phyloP scores from a whole-genome alignment of 805 yeast genomes.

The Kodamaea leandrae region DNA sequence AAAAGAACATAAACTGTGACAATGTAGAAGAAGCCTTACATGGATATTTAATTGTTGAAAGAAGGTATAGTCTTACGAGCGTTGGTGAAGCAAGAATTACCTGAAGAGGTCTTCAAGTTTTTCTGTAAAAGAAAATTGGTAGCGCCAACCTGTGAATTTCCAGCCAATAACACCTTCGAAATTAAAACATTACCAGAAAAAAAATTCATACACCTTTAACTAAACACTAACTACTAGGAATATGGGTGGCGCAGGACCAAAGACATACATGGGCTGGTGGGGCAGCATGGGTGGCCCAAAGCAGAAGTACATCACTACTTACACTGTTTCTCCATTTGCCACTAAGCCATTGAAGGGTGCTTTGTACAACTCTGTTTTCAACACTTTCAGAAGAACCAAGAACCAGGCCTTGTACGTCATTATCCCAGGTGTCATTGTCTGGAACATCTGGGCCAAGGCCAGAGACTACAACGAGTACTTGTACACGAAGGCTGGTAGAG shows the following conservation, averaged over 20 bases:
- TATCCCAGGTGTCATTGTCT: conserved; percentile 75
- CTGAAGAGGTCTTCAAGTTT: no score
- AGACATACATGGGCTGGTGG: conserved; percentile 96
- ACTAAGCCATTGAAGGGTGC: conserved; percentile 89
- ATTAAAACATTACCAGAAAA: conserved; percentile 10
- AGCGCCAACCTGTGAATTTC: background rate
- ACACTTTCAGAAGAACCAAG: conserved; percentile 90
- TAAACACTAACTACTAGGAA: conserved; percentile 4
- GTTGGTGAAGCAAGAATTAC: no score
- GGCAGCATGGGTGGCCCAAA: conserved; percentile 84
- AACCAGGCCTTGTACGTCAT: conserved; percentile 76
- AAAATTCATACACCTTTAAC: conserved; percentile 5
- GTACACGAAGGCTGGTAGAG: conserved; percentile 97
- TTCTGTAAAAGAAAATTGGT: no score
- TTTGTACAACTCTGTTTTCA: conserved; percentile 82
- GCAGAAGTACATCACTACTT: conserved; percentile 82
- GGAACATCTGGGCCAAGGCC: conserved; percentile 84
- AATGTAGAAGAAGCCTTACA: no score
- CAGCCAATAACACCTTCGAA: conserved; percentile 13
- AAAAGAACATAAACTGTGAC: no score
- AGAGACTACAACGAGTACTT: conserved; percentile 89
- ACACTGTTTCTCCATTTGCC: conserved; percentile 91
- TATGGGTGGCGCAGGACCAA: conserved; percentile 72
- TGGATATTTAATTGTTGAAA: no score
- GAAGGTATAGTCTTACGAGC: no score